Percentiles rank a stretch among this genome's conserved stretches.
Evolutionary conservation across 2,329 filamentous ascomycete species (phyloP).

Genomic region (Trichoderma hamatum): DNA sequence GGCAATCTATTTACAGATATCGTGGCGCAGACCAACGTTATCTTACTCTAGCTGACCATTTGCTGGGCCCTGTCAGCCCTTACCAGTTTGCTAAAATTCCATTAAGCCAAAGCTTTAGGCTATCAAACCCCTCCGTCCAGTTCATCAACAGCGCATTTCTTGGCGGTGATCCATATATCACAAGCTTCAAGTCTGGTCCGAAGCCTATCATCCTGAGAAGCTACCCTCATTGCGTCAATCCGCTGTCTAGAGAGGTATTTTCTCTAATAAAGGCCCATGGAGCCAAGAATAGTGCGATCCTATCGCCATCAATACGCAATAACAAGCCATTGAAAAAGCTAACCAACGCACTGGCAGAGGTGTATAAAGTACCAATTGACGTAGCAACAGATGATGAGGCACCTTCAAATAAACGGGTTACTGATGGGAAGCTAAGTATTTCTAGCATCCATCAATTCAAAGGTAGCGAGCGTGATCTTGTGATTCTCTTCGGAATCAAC

Average conservation of each 20-base stretch:
- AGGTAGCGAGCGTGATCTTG: constrained; percentile 38
- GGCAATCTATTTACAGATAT: too few relatives aligned
- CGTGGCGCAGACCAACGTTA: too few relatives aligned
- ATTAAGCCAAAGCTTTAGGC: too few relatives aligned
- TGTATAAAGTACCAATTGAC: not conserved
- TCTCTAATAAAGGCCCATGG: constrained; percentile 11
- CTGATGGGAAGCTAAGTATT: constrained; percentile 36
- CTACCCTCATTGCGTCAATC: too few relatives aligned
- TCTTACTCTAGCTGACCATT: too few relatives aligned
- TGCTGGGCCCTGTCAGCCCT: too few relatives aligned
- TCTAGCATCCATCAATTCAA: constrained; percentile 42
- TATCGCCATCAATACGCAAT: not conserved
- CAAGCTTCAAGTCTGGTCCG: too few relatives aligned
- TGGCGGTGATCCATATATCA: too few relatives aligned
- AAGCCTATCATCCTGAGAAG: too few relatives aligned
- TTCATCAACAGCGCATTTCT: too few relatives aligned
- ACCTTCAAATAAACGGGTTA: constrained; percentile 33
- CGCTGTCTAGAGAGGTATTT: constrained; percentile 24
- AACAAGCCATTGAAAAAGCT: not conserved
- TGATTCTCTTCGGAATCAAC: constrained; percentile 36
- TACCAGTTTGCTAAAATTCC: too few relatives aligned
- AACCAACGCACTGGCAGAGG: not conserved
- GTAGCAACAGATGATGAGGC: not conserved
- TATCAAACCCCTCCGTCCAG: too few relatives aligned
- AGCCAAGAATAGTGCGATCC: constrained; percentile 8